A percentile compares a stretch with the other conserved stretches of the same genome.
phyloP scores from a whole-genome alignment of 1,284 basidiomycete genomes.

The Rhodotorula sp. region DNA sequence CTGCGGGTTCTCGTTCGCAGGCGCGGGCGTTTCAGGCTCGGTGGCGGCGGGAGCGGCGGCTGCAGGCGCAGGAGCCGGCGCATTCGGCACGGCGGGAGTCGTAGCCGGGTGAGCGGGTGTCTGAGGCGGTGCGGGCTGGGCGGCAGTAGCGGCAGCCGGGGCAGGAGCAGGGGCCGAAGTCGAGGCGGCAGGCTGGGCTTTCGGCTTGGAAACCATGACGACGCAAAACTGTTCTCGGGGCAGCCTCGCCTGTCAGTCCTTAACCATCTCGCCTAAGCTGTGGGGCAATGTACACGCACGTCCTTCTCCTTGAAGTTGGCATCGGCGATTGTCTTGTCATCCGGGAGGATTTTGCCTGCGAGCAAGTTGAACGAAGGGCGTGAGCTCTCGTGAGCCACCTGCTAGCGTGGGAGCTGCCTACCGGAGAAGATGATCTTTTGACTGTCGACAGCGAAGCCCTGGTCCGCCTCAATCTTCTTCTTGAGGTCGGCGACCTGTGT shows the following conservation, averaged over 20 bases:
- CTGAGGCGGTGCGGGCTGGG: slow-evolving; percentile 47
- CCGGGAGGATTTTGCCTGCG: slow-evolving; percentile 84
- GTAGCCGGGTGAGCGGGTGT: slow-evolving; percentile 49
- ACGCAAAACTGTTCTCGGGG: slow-evolving; percentile 67
- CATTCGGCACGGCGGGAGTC: slow-evolving; percentile 45
- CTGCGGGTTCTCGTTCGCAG: slow-evolving; percentile 22
- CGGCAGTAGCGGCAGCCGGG: slow-evolving; percentile 39
- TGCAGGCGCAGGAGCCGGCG: slow-evolving; percentile 50
- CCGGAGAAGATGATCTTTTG: slow-evolving; percentile 98
- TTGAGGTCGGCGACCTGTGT: slow-evolving; percentile 68
- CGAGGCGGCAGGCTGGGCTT: slow-evolving; percentile 54
- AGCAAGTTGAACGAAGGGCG: not conserved
- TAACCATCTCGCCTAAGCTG: not conserved
- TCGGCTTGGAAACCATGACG: slow-evolving; percentile 92
- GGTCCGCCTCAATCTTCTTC: slow-evolving; percentile 72
- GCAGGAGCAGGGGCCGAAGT: slow-evolving; percentile 45
- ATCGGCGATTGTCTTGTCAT: slow-evolving; percentile 82
- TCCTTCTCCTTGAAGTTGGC: slow-evolving; percentile 98
- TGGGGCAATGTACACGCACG: slow-evolving; percentile 11
- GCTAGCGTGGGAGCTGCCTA: slow-evolving; percentile 46
- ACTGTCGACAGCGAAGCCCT: slow-evolving; percentile 67
- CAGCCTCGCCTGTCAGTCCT: not conserved
- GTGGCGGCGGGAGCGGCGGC: slow-evolving; percentile 47
- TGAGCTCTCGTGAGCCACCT: not conserved
- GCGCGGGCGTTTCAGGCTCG: slow-evolving; percentile 48